phyloP scores from a whole-genome alignment of 2,329 filamentous ascomycete species.

The Colletotrichum nymphaeae region DNA sequence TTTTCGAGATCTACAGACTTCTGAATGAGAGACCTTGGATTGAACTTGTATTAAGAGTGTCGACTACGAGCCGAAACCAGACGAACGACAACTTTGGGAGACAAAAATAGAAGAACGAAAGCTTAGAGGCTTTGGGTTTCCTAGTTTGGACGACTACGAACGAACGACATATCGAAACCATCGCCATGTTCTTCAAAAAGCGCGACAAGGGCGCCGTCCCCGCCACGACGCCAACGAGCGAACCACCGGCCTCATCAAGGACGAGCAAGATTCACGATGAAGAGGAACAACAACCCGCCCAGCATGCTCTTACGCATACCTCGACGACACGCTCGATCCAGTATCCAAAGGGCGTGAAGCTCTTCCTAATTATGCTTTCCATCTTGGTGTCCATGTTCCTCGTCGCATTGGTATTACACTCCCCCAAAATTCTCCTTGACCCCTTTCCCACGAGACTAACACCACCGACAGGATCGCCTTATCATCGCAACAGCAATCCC shows the following conservation, averaged over 20 bases:
- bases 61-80: not conserved
- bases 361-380: conserved; percentile 37
- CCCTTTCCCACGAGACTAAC: not conserved
- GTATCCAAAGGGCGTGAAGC: conserved; percentile 28
- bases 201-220: conserved; percentile 5
- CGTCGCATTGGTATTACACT: conserved; percentile 22
- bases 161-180: too few relatives aligned
- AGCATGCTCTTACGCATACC: conserved; percentile 7
- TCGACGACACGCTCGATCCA: conserved; percentile 15
- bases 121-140: not conserved
- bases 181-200: conserved; percentile 28
- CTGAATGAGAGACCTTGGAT: too few relatives aligned
- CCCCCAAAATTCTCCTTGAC: not conserved
- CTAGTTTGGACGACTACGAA: not conserved
- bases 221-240: not conserved
- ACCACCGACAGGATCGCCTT: conserved; percentile 43
- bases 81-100: not conserved
- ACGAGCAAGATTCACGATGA: conserved; percentile 29
- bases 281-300: not conserved
- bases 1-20: not conserved
- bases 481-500: conserved; percentile 53
- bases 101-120: not conserved
- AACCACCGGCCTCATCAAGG: conserved; percentile 10
- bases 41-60: too few relatives aligned
- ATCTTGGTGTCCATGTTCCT: conserved; percentile 36